phyloP scores from a whole-genome alignment of 2,329 filamentous ascomycete species.

The Phyllosticta citriasiana region DNA sequence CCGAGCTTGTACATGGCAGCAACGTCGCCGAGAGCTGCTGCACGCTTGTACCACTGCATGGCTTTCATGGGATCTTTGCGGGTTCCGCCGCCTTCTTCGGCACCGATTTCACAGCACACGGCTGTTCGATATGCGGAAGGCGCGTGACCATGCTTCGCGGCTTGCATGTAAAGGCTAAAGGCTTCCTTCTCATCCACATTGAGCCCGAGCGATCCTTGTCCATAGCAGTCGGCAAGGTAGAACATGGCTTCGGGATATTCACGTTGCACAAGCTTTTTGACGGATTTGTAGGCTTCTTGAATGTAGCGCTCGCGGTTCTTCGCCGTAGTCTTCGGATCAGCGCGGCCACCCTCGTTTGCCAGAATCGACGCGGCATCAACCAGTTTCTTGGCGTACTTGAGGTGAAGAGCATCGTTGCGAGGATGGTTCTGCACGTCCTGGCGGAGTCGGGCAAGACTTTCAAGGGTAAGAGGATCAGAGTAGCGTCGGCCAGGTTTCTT shows the following conservation, averaged over 20 bases:
- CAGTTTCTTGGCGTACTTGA: constrained; percentile 70
- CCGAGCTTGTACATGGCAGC: constrained; percentile 98
- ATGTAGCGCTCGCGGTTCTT: constrained; percentile 73
- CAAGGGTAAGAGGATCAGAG: constrained; percentile 57
- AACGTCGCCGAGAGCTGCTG: constrained; percentile 79
- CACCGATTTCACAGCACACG: constrained; percentile 92
- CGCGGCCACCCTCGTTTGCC: constrained; percentile 62
- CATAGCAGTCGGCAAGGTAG: constrained; percentile 80
- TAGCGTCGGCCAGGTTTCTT: constrained; percentile 14
- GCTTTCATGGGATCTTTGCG: constrained; percentile 85
- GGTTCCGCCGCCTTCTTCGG: constrained; percentile 89
- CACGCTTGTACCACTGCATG: constrained; percentile 95
- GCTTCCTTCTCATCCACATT: constrained; percentile 84
- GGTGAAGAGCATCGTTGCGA: constrained; percentile 58
- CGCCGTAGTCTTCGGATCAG: constrained; percentile 52
- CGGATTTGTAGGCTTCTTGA: constrained; percentile 75
- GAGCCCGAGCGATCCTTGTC: constrained; percentile 67
- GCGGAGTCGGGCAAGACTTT: constrained; percentile 68
- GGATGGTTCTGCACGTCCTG: constrained; percentile 60
- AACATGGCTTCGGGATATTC: constrained; percentile 86
- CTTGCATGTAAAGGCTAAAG: constrained; percentile 85
- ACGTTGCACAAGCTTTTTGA: constrained; percentile 72
- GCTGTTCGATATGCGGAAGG: constrained; percentile 88
- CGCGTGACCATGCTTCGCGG: constrained; percentile 79
- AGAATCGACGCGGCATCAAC: constrained; percentile 76